Base-by-base conservation (phyloP, 1,139 yeast species). In the Sporopachydermia cereana region DNA sequence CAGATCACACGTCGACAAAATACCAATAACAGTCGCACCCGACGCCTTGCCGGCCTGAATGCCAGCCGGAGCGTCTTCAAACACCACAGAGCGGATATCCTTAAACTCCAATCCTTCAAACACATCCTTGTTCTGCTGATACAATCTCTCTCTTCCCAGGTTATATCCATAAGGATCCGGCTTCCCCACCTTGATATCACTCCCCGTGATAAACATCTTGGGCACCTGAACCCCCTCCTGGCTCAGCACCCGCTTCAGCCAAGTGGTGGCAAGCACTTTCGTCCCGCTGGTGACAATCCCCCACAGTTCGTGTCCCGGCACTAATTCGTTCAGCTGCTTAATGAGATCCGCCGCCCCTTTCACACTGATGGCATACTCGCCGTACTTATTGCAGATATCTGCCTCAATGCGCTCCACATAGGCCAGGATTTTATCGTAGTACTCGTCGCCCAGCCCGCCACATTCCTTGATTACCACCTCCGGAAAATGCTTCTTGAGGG, bases 51-150 rank as follows among this genome's bases (percentile, higher is more conserved):
- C 95, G 43, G 95, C 91, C 51, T 74, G 68, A 53, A 84, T 79
- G 61, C 95, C 95, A 44, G 89, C 91, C 45, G 91, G 91, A 44
- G 94, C 93, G 60, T 84, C 94, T 66, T 84, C 94, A 58, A 83
- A 83, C 23, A 84, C 94, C 43, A 83, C 76, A 52, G 73, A 80
- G 58, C 71, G 69, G 49, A 65, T 49, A 46, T 61, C 51, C 54
- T 62, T 50, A 62, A 60, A 47, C 56, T 73, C 71, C 60, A 69
- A 69, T 41, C 80, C 77, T 16, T 7, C 22, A 20, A 34, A 20
- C 12, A 34, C 17, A 21, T 34, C 39, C 9, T 16, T 34, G 22
- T 34, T 34, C 9, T 34, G 12, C 22, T 34, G 20, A 34, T 34
- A 34, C 55, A 79, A 68, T 49, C 75, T 66, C 57, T 73, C 63